Evolutionary conservation across 108 stramenopile genomes (phyloP), one percentile per base, ranked within the genome.

Genomic region (Skeletonema potamos): DNA sequence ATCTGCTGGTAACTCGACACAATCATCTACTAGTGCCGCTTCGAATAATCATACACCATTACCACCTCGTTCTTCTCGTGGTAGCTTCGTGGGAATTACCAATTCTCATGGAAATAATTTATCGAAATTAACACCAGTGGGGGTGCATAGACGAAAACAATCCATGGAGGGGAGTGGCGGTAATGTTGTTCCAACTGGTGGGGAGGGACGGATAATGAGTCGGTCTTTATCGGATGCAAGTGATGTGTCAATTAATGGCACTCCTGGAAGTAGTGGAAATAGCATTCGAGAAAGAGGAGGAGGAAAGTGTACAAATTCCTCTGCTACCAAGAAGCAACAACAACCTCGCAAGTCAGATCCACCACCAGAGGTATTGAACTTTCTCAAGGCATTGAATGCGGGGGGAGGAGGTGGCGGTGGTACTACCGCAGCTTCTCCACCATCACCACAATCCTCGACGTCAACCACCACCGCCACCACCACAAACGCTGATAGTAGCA

Each of bases 361-460:
- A 33, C 73, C 73, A 43, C 63, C 55, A 26, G 64, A 63, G 37
- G 73, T 67, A 12, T 54, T 74, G 58, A 66, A 67, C 34, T 74
- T 74, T 61, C 56, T 74, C 37, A 66, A 66, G 30, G 56, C 54
- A 30, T 58, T 74, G 18, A 74, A 74, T 66, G n/a, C 65, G 9
- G 63, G 34, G 17, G 26, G 11, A 41, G 28, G 48, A 13, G 54
- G 7, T 7, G 18, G 6, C 4, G 33, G 27, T 12, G 43, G 22
- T 20, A 18, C n/a, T 11, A 11, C 24, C 4, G 54, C 67, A 36
- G 12, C 71, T 27, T 41, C 51, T 6, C 29, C 56, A 13, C 55
- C 70, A 39, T 18, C 30, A 3, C 11, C 27, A 4, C 4, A 13
- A 59, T 17, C 33, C 18, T 59, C 58, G 8, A 17, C 58, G 1